These are phyloP conservation scores for Venturia aucupariae DNA, from an alignment of 2,329 filamentous ascomycete species.

Conservation along the genomic window DNA sequence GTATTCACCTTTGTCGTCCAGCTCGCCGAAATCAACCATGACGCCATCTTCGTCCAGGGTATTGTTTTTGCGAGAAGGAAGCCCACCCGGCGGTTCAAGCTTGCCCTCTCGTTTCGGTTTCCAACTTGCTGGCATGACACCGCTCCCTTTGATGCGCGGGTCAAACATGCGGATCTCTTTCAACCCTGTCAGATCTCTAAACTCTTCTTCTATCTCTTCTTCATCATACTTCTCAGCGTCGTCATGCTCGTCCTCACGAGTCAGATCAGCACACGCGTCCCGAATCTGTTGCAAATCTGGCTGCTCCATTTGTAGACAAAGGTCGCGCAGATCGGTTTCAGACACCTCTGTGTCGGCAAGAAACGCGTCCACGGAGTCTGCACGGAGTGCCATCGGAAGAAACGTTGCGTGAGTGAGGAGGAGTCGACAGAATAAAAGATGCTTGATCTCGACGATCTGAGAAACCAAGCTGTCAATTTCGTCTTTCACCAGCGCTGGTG, in stretches of 20 bases:
- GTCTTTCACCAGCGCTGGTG: neutral
- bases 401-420: constrained; percentile 38
- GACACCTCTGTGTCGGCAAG: constrained; percentile 34
- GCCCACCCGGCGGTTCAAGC: neutral
- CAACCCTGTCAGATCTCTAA: constrained; percentile 12
- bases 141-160: constrained; percentile 24
- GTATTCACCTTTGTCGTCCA: constrained; percentile 24
- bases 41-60: neutral
- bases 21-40: constrained; percentile 9
- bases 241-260: constrained; percentile 31
- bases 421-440: constrained; percentile 40
- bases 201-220: constrained; percentile 18
- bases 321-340: constrained; percentile 35
- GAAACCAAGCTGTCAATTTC: constrained; percentile 35
- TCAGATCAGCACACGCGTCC: constrained; percentile 43
- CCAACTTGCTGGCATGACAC: constrained; percentile 17
- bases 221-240: constrained; percentile 23
- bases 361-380: constrained; percentile 38
- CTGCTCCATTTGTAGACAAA: constrained; percentile 40
- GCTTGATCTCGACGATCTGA: constrained; percentile 42
- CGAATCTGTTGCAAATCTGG: constrained; percentile 41
- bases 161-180: neutral
- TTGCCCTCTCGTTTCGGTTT: constrained; percentile 1
- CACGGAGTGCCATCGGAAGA: constrained; percentile 36
- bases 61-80: neutral